Evolutionary conservation across 2,329 filamentous ascomycete species (phyloP).

Genomic region (Pestalotiopsis sp.): DNA sequence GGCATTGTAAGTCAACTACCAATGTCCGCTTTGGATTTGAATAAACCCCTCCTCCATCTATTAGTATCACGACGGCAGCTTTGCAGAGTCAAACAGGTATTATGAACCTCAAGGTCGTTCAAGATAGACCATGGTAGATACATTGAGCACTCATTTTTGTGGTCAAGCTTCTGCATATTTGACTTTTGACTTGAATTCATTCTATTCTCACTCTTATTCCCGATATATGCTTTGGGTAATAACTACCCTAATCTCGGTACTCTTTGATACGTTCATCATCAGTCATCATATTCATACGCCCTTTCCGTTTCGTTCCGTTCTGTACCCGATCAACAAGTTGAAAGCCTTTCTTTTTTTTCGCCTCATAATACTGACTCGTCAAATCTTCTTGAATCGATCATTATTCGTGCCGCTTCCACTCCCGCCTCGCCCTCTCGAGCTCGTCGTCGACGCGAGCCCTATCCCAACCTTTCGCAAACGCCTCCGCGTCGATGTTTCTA

Average conservation of each 20-base stretch:
- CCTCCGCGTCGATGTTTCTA: constrained; percentile 38
- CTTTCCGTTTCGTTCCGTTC: background rate
- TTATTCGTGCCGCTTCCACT: constrained; percentile 60
- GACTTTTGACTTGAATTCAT: background rate
- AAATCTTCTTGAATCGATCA: background rate
- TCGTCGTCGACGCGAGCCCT: constrained; percentile 42
- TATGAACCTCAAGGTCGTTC: too few relatives aligned
- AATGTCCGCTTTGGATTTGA: too few relatives aligned
- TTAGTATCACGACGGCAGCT: too few relatives aligned
- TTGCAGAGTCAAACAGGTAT: too few relatives aligned
- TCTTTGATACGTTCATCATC: background rate
- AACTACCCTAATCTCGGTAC: background rate
- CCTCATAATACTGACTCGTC: background rate
- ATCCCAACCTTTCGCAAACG: constrained; percentile 36
- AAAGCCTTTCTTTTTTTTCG: background rate
- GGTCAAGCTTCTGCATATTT: too few relatives aligned
- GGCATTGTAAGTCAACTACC: too few relatives aligned
- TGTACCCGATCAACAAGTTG: background rate
- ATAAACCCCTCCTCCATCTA: too few relatives aligned
- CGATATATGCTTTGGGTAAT: background rate
- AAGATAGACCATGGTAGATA: too few relatives aligned
- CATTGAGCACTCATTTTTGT: too few relatives aligned
- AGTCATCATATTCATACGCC: background rate
- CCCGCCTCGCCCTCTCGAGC: constrained; percentile 48
- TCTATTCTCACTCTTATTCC: background rate